A percentile compares a stretch with the other conserved stretches of the same genome.
Evolutionary conservation across 2,329 filamentous ascomycete species (phyloP).

Genomic region (Aspergillus eucalypticola): DNA sequence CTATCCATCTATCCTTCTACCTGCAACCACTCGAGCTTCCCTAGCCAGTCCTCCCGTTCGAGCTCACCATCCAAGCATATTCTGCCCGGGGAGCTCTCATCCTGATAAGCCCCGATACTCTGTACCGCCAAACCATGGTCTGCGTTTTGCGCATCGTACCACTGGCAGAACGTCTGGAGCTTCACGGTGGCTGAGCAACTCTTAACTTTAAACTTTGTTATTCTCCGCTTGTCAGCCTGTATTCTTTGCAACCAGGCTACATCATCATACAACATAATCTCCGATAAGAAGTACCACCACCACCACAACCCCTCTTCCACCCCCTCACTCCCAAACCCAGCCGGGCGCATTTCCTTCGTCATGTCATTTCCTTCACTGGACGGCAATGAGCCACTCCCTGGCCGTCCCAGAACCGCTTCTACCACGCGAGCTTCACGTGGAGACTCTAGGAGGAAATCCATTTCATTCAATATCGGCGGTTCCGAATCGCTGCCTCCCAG

Average conservation of each 20-base stretch:
- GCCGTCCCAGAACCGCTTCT: constrained; percentile 15
- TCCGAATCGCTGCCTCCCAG: constrained; percentile 31
- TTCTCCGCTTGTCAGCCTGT: not conserved
- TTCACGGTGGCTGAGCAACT: constrained; percentile 30
- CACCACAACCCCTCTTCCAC: not conserved
- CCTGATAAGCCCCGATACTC: not conserved
- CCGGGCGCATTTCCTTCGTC: not conserved
- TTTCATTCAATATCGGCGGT: constrained; percentile 39
- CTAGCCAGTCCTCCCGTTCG: not conserved
- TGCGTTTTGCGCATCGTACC: constrained; percentile 24
- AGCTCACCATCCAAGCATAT: not conserved
- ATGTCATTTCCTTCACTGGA: constrained; percentile 18
- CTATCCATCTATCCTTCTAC: no score
- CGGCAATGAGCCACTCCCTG: constrained; percentile 5
- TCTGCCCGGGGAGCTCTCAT: constrained; percentile 3
- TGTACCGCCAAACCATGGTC: constrained; percentile 26
- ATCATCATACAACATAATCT: no score
- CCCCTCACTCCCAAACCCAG: not conserved
- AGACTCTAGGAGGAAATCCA: constrained; percentile 36
- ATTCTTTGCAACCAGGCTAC: no score
- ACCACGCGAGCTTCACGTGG: constrained; percentile 23
- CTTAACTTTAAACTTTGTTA: constrained; percentile 3
- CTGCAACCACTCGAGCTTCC: not conserved
- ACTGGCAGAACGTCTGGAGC: constrained; percentile 29
- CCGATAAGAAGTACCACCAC: not conserved